Conservation (phyloP, 139 green algal genomes). For the Dunaliella primolecta region DNA sequence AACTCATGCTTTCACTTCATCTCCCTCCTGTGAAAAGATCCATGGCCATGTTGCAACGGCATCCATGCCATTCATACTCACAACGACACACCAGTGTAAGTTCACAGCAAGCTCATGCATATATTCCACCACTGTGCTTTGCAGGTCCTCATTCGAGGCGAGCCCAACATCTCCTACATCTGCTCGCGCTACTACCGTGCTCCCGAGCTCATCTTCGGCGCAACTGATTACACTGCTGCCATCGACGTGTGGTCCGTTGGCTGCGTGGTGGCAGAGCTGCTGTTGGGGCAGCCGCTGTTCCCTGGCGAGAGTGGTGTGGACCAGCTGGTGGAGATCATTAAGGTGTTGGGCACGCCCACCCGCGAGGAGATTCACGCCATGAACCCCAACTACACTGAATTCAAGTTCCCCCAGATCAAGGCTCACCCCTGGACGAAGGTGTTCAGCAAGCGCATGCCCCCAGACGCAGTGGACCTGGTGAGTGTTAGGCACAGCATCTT, state of each 20-base stretch:
- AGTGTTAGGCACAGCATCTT: no score
- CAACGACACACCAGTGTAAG: no score
- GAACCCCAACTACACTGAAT: constrained; percentile 99
- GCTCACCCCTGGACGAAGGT: constrained; percentile 95
- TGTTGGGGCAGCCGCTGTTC: constrained; percentile 91
- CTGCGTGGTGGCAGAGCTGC: constrained; percentile 97
- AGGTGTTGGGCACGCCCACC: constrained; percentile 93
- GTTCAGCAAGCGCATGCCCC: constrained; percentile 89
- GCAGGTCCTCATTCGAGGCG: constrained; percentile 73
- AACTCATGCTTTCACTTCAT: no score
- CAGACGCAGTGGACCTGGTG: constrained; percentile 90
- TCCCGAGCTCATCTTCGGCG: constrained; percentile 98
- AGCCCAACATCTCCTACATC: constrained; percentile 99
- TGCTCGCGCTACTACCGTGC: constrained; percentile 95
- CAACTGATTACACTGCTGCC: constrained; percentile 95
- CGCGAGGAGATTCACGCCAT: constrained; percentile 96
- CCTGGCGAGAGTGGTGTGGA: constrained; percentile 95
- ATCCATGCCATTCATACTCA: no score
- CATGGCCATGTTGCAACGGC: no score
- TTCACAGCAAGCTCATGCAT: no score
- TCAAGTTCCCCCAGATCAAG: constrained; percentile 98
- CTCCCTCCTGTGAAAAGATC: no score
- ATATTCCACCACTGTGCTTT: no score
- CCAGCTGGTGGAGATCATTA: constrained; percentile 99
- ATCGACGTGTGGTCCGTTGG: constrained; percentile 98